phyloP scores from a whole-genome alignment of 1,284 basidiomycete species.

The Paramarasmius palmivorus region DNA sequence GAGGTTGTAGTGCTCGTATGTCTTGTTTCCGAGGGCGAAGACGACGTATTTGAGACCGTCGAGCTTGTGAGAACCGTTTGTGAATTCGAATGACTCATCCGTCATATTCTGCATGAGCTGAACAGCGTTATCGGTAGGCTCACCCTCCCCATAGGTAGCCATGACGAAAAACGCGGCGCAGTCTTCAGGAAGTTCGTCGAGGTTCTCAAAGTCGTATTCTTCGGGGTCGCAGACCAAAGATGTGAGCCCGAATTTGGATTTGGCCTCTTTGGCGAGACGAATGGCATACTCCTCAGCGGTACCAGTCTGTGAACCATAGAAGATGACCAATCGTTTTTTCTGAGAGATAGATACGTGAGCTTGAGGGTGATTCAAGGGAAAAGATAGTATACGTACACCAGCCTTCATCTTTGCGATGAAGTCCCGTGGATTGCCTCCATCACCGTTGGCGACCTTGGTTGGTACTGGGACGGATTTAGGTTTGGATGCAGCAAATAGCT shows the following conservation, averaged over 20 bases:
- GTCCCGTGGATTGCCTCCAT: conserved; percentile 77
- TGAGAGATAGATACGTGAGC: conserved; percentile 30
- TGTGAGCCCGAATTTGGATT: conserved; percentile 89
- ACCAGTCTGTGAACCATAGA: conserved; percentile 96
- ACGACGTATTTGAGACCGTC: conserved; percentile 93
- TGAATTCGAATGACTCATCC: conserved; percentile 86
- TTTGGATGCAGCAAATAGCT: conserved; percentile 64
- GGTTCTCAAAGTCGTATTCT: conserved; percentile 96
- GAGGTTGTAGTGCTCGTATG: conserved; percentile 95
- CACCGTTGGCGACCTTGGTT: conserved; percentile 56
- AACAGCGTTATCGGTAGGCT: conserved; percentile 99
- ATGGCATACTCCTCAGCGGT: conserved; percentile 97
- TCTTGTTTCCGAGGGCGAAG: conserved; percentile 94
- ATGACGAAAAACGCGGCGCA: conserved; percentile 91
- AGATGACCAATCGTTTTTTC: conserved; percentile 95
- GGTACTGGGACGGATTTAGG: conserved; percentile 52
- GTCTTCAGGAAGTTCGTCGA: conserved; percentile 88
- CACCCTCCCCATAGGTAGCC: conserved; percentile 98
- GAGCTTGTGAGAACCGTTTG: conserved; percentile 75
- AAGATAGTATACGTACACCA: conserved; percentile 56
- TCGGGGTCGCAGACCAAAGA: conserved; percentile 95
- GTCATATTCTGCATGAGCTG: conserved; percentile 90
- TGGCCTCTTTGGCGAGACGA: conserved; percentile 91
- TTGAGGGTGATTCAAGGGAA: neutral
- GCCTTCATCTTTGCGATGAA: conserved; percentile 91